Conservation (phyloP, 805 yeast species). For the Metschnikowia lachancei region DNA sequence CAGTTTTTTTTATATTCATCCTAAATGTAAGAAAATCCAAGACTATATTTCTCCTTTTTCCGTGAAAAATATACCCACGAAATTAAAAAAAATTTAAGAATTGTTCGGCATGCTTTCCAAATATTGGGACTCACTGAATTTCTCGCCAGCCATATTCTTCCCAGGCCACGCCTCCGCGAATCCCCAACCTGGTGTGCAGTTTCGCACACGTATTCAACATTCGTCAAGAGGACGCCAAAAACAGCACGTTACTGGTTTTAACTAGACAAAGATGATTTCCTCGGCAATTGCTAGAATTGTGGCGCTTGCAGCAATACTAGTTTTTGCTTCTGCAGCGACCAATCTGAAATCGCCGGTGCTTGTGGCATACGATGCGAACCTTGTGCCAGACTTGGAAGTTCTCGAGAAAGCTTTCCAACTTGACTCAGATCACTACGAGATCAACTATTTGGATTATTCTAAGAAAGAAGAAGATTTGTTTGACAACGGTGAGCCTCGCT, state of each 20-base stretch:
- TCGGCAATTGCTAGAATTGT: conserved; percentile 16
- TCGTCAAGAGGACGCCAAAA: not conserved
- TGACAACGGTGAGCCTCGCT: conserved; percentile 24
- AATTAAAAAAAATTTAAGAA: too few species aligned
- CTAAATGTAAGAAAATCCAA: too few species aligned
- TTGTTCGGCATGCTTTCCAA: too few species aligned
- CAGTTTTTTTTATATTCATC: too few species aligned
- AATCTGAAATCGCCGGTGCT: conserved; percentile 22
- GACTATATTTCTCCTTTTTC: too few species aligned
- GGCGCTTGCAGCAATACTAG: conserved; percentile 15
- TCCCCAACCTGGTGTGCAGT: conserved; percentile 12
- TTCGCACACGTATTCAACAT: conserved; percentile 20
- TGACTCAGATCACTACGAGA: conserved; percentile 11
- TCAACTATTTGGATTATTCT: conserved; percentile 25
- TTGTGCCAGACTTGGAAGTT: conserved; percentile 10
- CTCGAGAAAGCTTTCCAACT: conserved; percentile 14
- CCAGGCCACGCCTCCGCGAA: not conserved
- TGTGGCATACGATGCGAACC: conserved; percentile 34
- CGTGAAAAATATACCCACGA: too few species aligned
- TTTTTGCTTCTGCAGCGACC: conserved; percentile 7
- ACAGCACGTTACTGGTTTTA: not conserved
- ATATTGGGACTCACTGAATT: too few species aligned
- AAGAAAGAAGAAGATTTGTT: conserved; percentile 23
- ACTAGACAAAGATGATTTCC: conserved; percentile 12
- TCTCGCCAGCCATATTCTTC: too few species aligned